A percentile compares a stretch with the other conserved stretches of the same genome.
Evolutionary conservation across 306 rosid species (phyloP).

Genomic region (Mucuna pruriens): DNA sequence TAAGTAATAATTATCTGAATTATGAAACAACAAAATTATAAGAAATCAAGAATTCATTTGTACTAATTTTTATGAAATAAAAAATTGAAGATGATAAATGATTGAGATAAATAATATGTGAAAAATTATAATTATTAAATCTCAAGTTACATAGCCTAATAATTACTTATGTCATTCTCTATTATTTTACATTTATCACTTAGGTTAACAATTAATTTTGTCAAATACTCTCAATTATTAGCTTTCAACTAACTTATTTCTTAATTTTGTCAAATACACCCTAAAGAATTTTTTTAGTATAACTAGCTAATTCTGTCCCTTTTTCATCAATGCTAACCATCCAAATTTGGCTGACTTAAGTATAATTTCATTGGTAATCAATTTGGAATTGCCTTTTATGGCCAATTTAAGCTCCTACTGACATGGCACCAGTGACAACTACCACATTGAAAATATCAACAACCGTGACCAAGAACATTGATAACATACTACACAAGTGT

Average conservation of each 20-base stretch:
- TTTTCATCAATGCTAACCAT: conserved; percentile 20
- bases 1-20: neutral
- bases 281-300: neutral
- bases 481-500: conserved; percentile 17
- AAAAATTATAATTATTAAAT: too few relatives aligned
- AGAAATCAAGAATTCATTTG: neutral
- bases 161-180: neutral
- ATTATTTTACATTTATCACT: neutral
- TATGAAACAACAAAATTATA: neutral
- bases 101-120: too few relatives aligned
- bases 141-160: neutral
- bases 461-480: conserved; percentile 21
- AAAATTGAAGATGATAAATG: neutral
- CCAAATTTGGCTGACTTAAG: conserved; percentile 26
- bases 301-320: neutral
- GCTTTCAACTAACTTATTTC: too few relatives aligned
- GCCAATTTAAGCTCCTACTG: conserved; percentile 26
- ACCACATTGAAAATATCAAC: conserved; percentile 62
- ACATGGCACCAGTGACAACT: conserved; percentile 44
- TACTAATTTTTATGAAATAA: neutral
- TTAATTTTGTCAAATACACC: neutral
- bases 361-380: neutral
- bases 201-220: too few relatives aligned
- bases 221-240: too few relatives aligned
- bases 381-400: conserved; percentile 29